Percentiles rank a stretch among this genome's conserved stretches.
phyloP scores from a whole-genome alignment of 1,139 yeast species.

The Nakaseomyces delphensis region DNA sequence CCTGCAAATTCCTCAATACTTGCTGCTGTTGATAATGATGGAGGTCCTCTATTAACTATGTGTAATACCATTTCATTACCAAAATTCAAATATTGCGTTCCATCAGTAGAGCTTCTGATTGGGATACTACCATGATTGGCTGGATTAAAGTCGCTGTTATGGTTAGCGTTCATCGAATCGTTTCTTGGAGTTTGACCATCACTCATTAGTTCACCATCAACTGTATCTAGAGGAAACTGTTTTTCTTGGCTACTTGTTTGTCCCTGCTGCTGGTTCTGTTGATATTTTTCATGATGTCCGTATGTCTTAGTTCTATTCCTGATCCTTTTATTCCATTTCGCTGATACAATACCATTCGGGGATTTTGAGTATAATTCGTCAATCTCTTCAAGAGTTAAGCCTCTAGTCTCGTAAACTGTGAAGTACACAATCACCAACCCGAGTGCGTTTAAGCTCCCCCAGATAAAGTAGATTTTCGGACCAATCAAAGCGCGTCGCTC shows the following conservation, averaged over 20 bases:
- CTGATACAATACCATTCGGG: slow-evolving; percentile 31
- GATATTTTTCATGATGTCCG: background rate
- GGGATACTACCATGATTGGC: background rate
- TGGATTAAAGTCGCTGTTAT: background rate
- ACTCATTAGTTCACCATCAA: background rate
- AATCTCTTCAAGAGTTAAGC: slow-evolving; percentile 65
- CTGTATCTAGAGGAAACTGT: background rate
- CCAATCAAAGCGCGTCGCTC: slow-evolving; percentile 58
- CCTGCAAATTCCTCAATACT: slow-evolving; percentile 11
- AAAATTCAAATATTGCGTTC: slow-evolving; percentile 22
- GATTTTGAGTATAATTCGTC: slow-evolving; percentile 53
- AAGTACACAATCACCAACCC: slow-evolving; percentile 53
- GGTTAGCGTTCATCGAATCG: slow-evolving; percentile 4
- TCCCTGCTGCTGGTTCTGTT: background rate
- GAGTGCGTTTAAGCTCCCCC: slow-evolving; percentile 63
- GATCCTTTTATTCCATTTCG: slow-evolving; percentile 25
- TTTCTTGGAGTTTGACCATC: slow-evolving; percentile 7
- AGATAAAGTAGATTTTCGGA: slow-evolving; percentile 60
- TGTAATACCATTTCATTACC: slow-evolving; percentile 30
- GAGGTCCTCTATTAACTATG: slow-evolving; percentile 29
- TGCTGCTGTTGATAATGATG: slow-evolving; percentile 26
- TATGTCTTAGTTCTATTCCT: slow-evolving; percentile 10
- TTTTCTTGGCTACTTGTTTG: background rate
- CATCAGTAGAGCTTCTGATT: slow-evolving; percentile 1
- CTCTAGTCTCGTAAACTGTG: slow-evolving; percentile 67